These are phyloP conservation scores for Hanseniaspora valbyensis DNA, from an alignment of 805 yeast genomes.

Conservation along the genomic window DNA sequence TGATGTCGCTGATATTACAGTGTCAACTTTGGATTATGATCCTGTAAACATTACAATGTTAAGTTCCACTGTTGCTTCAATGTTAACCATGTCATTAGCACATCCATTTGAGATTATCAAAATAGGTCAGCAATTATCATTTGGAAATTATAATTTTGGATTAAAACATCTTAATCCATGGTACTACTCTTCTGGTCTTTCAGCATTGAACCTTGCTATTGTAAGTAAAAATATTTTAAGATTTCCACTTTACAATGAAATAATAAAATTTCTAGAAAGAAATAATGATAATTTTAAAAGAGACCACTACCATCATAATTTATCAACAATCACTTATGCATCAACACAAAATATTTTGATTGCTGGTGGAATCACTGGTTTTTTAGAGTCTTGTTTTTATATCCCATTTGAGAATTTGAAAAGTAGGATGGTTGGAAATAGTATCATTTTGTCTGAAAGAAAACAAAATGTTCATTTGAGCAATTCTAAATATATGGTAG, in stretches of 20 bases:
- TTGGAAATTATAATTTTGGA: constrained; percentile 12
- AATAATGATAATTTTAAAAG: not conserved
- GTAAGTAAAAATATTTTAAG: constrained; percentile 5
- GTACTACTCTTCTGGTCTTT: constrained; percentile 12
- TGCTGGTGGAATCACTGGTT: constrained; percentile 15
- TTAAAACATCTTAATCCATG: constrained; percentile 1
- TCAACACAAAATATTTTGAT: constrained; percentile 4
- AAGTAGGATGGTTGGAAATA: constrained; percentile 16
- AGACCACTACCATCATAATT: constrained; percentile 8
- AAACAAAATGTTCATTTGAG: constrained; percentile 1
- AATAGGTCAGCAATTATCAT: constrained; percentile 16
- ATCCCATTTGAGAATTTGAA: constrained; percentile 17
- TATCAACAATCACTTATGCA: not conserved
- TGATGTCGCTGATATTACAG: not conserved
- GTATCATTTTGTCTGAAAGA: constrained; percentile 8
- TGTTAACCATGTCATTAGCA: constrained; percentile 12
- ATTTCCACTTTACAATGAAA: constrained; percentile 13
- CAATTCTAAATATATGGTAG: constrained; percentile 4
- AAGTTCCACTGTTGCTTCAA: constrained; percentile 14
- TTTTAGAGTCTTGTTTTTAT: constrained; percentile 13
- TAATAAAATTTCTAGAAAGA: constrained; percentile 5
- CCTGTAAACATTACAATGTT: constrained; percentile 6
- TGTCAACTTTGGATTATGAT: constrained; percentile 4
- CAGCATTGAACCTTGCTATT: constrained; percentile 14
- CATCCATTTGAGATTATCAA: constrained; percentile 16